Base-by-base conservation (phyloP, 768 basidiomycete genomes). In the Termitomyces sp. region DNA sequence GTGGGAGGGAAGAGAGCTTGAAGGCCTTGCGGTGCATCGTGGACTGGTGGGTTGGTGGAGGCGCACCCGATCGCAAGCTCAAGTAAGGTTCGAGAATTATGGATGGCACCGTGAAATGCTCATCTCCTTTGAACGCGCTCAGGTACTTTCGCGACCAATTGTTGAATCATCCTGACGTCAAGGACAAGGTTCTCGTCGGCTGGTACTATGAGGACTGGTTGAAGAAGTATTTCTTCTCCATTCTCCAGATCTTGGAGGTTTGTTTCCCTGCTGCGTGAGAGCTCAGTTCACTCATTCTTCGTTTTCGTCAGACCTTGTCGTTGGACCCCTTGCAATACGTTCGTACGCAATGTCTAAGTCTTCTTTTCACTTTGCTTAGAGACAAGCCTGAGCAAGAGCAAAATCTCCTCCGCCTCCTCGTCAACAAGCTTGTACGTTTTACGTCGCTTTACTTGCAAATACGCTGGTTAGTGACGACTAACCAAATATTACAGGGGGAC, bases 191-290 rank as follows among this genome's bases (percentile, higher is more conserved):
- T 68, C 72, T 98, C 0, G 64, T 94, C 5, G 57, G 88, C 3
- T 98, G 90, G 87, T 88, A 88, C 59, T 98, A 97, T 69, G 97
- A 99, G 70, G 96, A 98, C 65, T 98, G 93, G 91, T 69, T 98
- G 50, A 99, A 99, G 73, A 94, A 94, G 62, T 98, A 88, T 70
- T 98, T 97, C 74, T 98, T 96, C 73, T 86, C 87, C 2, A 71
- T 97, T 39, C 80, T 98, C 3, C 92, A 96, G 68, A 84, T 91
- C 39, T 83, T 98, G 18, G 96, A 99, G 82, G 92, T 47, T 14
- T 29, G 34, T 48, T 20, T 37, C 12, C 27, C 12, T 48, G 16
- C 46, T 32, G 12, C 20, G 56, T 22, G 18, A 46, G 18, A 32
- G 22, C 13, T 6, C 56, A 14, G 39, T 51, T 56, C 43, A 58